Base-by-base conservation (phyloP, 108 stramenopile species). In the Fragilaria radians region DNA sequence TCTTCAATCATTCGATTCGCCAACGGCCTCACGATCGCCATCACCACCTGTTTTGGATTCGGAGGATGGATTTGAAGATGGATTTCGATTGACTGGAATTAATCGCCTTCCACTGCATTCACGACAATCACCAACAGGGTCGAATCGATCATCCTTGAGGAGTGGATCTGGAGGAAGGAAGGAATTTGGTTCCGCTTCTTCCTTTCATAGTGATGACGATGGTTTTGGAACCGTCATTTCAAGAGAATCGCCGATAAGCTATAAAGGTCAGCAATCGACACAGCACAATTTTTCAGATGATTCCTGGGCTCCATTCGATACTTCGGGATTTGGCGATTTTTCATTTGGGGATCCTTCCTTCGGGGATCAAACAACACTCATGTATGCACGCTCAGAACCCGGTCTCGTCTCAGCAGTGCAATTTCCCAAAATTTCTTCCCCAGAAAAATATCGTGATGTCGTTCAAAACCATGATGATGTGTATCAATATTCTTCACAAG, bases 21-120 rank as follows among this genome's bases (percentile, higher is more conserved):
- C 80, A 17, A 51, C 67, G 1, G 58, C 48, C 22, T 49, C 65
- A 14, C 59, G 68, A 17, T 36, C 57, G 25, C 58, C 59, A 9
- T 58, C 70, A 21, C 68, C 73, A 1, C 49, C 49, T 3, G 11
- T 32, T 46, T 48, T 53, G 14, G 55, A 22, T 3, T 66, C 63
- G 0, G 30, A 62, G 19, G 68, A 65, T 32, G 70, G 71, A 22
- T 78, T 78, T 69, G 76, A 50, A 4, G 71, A 78, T 61, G 77
- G 77, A 1, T 74, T 79, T 58, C 65, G 65, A 42, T 42, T 42
- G 36, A 42, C 36, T 14, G 36, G 36, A 7, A 42, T 42, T 42
- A 42, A 14, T 14, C 11, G 36, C 31, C 32, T 52, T 59, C 57
- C 66, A 11, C 17, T 56, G 1, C 53, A 64, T 1, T 28, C 54